These are phyloP conservation scores for Penicillium canescens DNA, from an alignment of 495 filamentous ascomycete species.

Conservation along the genomic window DNA sequence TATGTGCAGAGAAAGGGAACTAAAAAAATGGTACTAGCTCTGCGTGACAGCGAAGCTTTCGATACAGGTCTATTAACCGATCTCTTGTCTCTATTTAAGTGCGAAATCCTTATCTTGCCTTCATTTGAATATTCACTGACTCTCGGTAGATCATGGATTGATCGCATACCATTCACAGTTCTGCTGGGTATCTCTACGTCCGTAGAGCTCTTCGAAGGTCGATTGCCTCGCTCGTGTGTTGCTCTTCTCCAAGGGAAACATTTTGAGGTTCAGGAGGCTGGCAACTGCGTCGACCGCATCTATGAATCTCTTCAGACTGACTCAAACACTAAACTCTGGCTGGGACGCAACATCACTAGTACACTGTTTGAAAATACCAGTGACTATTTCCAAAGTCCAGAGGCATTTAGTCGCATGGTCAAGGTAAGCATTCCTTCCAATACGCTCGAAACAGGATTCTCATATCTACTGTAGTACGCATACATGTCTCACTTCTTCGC, in stretches of 20 bases:
- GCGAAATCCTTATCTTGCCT: slow-evolving; percentile 15
- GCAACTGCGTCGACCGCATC: slow-evolving; percentile 74
- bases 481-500: slow-evolving; percentile 97
- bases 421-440: slow-evolving; percentile 57
- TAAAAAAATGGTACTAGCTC: slow-evolving; percentile 68
- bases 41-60: slow-evolving; percentile 93
- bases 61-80: slow-evolving; percentile 77
- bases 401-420: slow-evolving; percentile 72
- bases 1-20: slow-evolving; percentile 57
- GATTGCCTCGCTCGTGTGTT: slow-evolving; percentile 74
- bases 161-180: slow-evolving; percentile 86
- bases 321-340: slow-evolving; percentile 53
- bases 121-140: slow-evolving; percentile 13
- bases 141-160: slow-evolving; percentile 70
- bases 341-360: slow-evolving; percentile 66
- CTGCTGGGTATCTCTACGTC: slow-evolving; percentile 91
- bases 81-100: slow-evolving; percentile 77
- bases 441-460: background rate
- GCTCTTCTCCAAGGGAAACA: slow-evolving; percentile 70
- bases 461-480: slow-evolving; percentile 60
- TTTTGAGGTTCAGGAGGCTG: slow-evolving; percentile 80
- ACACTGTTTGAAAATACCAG: slow-evolving; percentile 73
- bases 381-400: slow-evolving; percentile 85
- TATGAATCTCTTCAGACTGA: slow-evolving; percentile 68
- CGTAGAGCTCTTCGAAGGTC: slow-evolving; percentile 81